Evolutionary conservation across 2,329 filamentous ascomycete species (phyloP).

Genomic region (Fusarium xyrophilum): DNA sequence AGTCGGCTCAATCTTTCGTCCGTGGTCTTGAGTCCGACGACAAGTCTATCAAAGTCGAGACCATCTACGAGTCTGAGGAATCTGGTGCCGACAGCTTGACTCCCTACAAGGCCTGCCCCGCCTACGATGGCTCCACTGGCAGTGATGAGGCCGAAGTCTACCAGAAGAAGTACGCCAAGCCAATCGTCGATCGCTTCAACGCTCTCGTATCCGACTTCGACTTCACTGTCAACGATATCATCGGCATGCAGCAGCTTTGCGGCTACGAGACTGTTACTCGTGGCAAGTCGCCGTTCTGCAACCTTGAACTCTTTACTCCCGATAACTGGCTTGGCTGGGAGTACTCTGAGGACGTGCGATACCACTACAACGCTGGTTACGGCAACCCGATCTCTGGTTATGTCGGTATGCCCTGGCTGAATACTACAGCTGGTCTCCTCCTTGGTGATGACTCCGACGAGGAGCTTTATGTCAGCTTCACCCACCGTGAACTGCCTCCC

Average conservation of each 20-base stretch:
- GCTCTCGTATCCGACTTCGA: constrained; percentile 63
- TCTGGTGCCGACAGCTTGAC: constrained; percentile 67
- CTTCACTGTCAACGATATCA: constrained; percentile 68
- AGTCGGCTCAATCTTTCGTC: constrained; percentile 65
- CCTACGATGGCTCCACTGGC: constrained; percentile 64
- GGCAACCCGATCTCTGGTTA: constrained; percentile 63
- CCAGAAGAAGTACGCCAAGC: constrained; percentile 63
- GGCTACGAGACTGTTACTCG: constrained; percentile 71
- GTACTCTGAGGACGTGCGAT: constrained; percentile 69
- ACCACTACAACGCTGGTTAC: constrained; percentile 71
- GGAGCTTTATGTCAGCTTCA: constrained; percentile 72
- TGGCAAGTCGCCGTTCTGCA: constrained; percentile 67
- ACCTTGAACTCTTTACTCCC: constrained; percentile 63
- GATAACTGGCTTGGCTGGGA: constrained; percentile 73
- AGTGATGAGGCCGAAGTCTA: constrained; percentile 61
- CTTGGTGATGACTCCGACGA: constrained; percentile 50
- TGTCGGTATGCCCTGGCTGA: constrained; percentile 71
- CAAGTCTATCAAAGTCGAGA: constrained; percentile 60
- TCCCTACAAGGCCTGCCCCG: constrained; percentile 69
- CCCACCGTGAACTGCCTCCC: constrained; percentile 72
- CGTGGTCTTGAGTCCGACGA: constrained; percentile 61
- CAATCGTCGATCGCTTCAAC: constrained; percentile 65
- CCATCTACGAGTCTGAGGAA: constrained; percentile 62
- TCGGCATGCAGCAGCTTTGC: constrained; percentile 71
- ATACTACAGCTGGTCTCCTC: constrained; percentile 62